Conservation (phyloP, 2,329 filamentous ascomycete genomes). For the Colletotrichum falcatum region DNA sequence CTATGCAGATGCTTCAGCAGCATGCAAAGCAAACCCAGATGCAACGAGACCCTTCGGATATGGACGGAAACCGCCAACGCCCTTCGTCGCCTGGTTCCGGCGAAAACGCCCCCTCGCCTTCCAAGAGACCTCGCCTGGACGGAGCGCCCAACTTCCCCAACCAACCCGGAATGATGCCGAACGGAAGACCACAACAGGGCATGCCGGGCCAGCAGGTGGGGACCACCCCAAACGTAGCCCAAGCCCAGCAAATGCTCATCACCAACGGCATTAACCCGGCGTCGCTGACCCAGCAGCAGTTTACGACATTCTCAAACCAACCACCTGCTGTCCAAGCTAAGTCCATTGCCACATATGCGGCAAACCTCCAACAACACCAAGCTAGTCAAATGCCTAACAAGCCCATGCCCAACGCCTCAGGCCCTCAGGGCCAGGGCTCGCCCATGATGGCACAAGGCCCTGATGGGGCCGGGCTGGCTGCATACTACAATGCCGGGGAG, state of each 20-base stretch:
- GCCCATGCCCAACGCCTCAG: constrained; percentile 79
- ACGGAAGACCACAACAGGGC: constrained; percentile 76
- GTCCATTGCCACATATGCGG: constrained; percentile 88
- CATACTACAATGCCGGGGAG: constrained; percentile 73
- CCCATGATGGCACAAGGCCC: constrained; percentile 83
- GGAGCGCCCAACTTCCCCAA: constrained; percentile 78
- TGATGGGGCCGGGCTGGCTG: constrained; percentile 68
- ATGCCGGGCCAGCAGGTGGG: constrained; percentile 79
- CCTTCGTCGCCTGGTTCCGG: constrained; percentile 84
- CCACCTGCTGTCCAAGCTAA: constrained; percentile 78
- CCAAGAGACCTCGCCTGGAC: constrained; percentile 86
- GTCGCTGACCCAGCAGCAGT: constrained; percentile 80
- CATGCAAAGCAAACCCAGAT: constrained; percentile 83
- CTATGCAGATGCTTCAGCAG: constrained; percentile 77
- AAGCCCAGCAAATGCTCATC: constrained; percentile 71
- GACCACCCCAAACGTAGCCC: constrained; percentile 60
- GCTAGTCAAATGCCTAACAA: constrained; percentile 84
- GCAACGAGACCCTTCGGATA: constrained; percentile 87
- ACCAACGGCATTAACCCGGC: constrained; percentile 81
- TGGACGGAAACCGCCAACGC: constrained; percentile 85
- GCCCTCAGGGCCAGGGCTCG: constrained; percentile 79
- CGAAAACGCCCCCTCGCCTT: constrained; percentile 92
- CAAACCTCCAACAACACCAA: constrained; percentile 86
- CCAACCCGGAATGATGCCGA: constrained; percentile 77
- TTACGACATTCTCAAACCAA: constrained; percentile 71